Base-by-base conservation (phyloP, 345 rosid genomes). In the Syzygium oleosum region DNA sequence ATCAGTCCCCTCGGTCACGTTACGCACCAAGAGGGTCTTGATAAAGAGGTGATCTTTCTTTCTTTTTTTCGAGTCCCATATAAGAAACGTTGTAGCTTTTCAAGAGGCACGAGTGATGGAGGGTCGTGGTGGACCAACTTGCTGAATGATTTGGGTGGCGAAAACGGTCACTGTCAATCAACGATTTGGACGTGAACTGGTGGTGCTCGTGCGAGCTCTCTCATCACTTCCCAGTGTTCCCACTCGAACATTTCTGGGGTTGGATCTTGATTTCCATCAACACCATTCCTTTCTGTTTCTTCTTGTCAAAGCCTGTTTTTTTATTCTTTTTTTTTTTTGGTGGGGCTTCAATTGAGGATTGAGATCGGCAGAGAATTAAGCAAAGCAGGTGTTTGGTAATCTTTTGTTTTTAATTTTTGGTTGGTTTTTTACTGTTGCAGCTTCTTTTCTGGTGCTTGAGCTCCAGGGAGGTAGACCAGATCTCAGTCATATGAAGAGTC, bases 401-500 rank as follows among this genome's bases (percentile, higher is more conserved):
- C 86, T 55, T 84, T 25, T 56, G 52, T 38, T 46, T 68, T 85
- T 51, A 15, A 58, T 17, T 85, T n/a, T 85, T 41, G 52, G 63
- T 53, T 56, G 63, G 58, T n/a, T 85, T 55, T 53, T 51, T 17
- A 5, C 23, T 27, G 34, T 84, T 34, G 86, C 86, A 58, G 63
- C 52, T 85, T 56, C 34, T 56, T 23, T 85, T 88, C 91, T 85
- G 85, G 90, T 73, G 83, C 83, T 73, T 73, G 83, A 73, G 83
- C 87, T 91, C 86, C 59, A 90, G 87, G 89, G 80, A 90, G 89
- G 89, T 93, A 89, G 95, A 94, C 94, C 95, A 88, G 86, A 83
- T 88, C 90, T 88, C 93, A 89, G 90, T 94, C 97, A 91, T 94
- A 97, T 96, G 99, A 96, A 91, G 99, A 95, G 89, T 94, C 93